A percentile compares a stretch with the other conserved stretches of the same genome.
Evolutionary conservation across 2,329 filamentous ascomycete genomes (phyloP).

Genomic region (Fusarium setosum): DNA sequence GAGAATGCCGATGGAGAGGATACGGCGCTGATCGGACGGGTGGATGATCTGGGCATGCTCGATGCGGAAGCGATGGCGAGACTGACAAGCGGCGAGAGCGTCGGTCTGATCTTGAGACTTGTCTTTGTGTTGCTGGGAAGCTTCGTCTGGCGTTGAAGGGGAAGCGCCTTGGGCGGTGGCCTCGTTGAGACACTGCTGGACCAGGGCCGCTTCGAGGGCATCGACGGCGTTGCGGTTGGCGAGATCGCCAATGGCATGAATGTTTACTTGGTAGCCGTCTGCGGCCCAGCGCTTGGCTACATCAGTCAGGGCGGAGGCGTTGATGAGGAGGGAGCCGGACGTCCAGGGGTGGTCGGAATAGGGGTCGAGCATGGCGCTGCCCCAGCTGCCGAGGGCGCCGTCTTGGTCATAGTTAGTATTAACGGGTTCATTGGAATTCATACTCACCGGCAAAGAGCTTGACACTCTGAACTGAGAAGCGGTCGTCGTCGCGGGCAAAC

Average conservation of each 20-base stretch:
- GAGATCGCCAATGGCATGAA: constrained; percentile 78
- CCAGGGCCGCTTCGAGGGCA: constrained; percentile 68
- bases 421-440: not conserved
- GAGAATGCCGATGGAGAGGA: constrained; percentile 69
- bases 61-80: constrained; percentile 70
- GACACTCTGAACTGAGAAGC: constrained; percentile 70
- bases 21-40: constrained; percentile 70
- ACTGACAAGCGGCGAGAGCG: constrained; percentile 61
- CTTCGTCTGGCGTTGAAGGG: not conserved
- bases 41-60: constrained; percentile 79
- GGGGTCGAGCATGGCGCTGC: constrained; percentile 77
- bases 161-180: constrained; percentile 33
- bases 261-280: constrained; percentile 75
- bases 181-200: constrained; percentile 60
- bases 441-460: constrained; percentile 74
- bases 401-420: constrained; percentile 54
- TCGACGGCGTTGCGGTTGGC: constrained; percentile 74
- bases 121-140: not conserved
- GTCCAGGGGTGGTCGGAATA: constrained; percentile 72
- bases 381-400: constrained; percentile 77
- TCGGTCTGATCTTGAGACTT: constrained; percentile 24
- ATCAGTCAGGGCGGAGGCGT: constrained; percentile 66
- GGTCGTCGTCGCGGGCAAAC: constrained; percentile 57
- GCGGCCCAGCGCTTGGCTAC: constrained; percentile 69
- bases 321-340: constrained; percentile 74